These are phyloP conservation scores for Erucastrum elatum DNA, from an alignment of 345 rosid species.

Conservation along the genomic window DNA sequence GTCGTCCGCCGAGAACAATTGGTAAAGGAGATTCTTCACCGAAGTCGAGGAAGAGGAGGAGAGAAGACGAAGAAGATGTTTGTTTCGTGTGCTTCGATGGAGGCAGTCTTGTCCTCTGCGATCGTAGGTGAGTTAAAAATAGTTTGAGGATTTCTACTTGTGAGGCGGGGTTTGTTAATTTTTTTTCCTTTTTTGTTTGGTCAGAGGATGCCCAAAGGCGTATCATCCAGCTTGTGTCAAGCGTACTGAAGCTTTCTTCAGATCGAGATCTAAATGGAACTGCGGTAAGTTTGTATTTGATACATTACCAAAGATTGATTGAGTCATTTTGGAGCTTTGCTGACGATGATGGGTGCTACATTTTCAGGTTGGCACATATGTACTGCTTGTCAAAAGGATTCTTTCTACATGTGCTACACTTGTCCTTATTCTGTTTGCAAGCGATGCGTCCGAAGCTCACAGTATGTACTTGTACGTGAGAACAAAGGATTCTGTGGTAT, in stretches of 20 bases:
- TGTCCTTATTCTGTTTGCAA: conserved; percentile 96
- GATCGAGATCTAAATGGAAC: conserved; percentile 87
- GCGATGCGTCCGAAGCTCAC: conserved; percentile 80
- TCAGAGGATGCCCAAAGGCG: conserved; percentile 96
- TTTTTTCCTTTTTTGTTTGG: no score
- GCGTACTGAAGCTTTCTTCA: conserved; percentile 86
- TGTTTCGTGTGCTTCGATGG: conserved; percentile 99
- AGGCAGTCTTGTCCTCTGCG: conserved; percentile 91
- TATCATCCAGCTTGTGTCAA: conserved; percentile 92
- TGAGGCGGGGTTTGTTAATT: no score
- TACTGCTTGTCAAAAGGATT: conserved; percentile 75
- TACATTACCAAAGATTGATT: not conserved
- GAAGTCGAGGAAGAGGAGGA: no score
- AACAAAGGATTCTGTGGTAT: conserved; percentile 87
- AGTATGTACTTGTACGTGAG: conserved; percentile 72
- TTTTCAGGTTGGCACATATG: conserved; percentile 75
- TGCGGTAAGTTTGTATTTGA: conserved; percentile 61
- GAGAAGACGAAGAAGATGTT: conserved; percentile 94
- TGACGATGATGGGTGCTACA: no score
- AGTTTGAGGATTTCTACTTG: no score
- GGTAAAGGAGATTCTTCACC: no score
- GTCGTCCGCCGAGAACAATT: conserved; percentile 61
- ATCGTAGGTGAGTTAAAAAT: conserved; percentile 96
- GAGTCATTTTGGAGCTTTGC: no score
- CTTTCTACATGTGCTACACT: conserved; percentile 89